A percentile compares a stretch with the other conserved stretches of the same genome.
phyloP scores from a whole-genome alignment of 2,329 filamentous ascomycete genomes.

The Botrytis galanthina region DNA sequence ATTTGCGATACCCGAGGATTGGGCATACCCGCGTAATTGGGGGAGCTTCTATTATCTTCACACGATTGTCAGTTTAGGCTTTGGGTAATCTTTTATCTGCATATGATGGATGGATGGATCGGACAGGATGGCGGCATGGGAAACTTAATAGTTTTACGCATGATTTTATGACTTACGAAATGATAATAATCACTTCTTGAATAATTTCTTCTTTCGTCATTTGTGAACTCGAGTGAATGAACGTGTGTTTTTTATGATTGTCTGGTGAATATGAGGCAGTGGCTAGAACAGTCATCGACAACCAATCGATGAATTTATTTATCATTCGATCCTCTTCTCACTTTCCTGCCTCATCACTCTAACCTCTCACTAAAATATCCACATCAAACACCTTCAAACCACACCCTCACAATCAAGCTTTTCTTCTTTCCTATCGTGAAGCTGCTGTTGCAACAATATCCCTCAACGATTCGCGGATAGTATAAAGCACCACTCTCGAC shows the following conservation, averaged over 20 bases:
- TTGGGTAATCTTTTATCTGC: background rate
- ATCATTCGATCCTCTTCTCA: background rate
- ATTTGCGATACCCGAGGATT: constrained; percentile 16
- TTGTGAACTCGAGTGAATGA: background rate
- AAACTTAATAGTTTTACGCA: background rate
- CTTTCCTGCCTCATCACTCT: background rate
- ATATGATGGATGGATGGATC: background rate
- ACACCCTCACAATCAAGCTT: background rate
- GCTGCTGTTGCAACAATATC: background rate
- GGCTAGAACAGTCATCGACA: background rate
- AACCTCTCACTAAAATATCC: background rate
- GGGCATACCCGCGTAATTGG: constrained; percentile 6
- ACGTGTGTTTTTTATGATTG: background rate
- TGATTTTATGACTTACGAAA: constrained; percentile 12
- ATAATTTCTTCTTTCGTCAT: background rate
- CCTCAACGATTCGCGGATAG: background rate
- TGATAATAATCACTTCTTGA: constrained; percentile 3
- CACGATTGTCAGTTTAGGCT: background rate
- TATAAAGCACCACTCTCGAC: background rate
- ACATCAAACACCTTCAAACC: too few species aligned
- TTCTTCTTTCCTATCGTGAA: background rate
- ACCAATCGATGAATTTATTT: too few species aligned
- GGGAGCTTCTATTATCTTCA: constrained; percentile 12
- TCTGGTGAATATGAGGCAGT: background rate
- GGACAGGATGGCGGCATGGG: background rate